Evolutionary conservation across 306 rosid genomes (phyloP), one percentile per base, ranked within the genome.

Genomic region (Casuarina cunninghamiana): DNA sequence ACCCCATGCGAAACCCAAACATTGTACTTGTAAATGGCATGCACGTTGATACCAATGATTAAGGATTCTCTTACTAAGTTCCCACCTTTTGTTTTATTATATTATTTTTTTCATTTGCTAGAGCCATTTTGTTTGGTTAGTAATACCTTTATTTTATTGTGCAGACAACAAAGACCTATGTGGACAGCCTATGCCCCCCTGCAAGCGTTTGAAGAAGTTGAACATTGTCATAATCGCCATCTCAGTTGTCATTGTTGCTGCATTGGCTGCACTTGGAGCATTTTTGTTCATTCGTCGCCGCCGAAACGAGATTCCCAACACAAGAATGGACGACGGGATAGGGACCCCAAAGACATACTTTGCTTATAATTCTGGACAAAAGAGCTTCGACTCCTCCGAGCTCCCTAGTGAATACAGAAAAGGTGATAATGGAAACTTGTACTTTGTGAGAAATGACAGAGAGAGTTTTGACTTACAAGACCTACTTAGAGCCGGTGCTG

Each of bases 401-500:
- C 37, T 71, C 5, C 46, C 74, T 9, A 70, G 16, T 0, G 77
- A 81, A 50, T 72, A 72, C 75, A 88, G 66, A 21, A 60, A 71
- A 49, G 78, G 61, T n/a, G 91, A 79, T 10, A 66, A 37, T 32
- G 96, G 75, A 6, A 85, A 74, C 1, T 76, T 90, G 79, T 71
- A 37, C 57, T 90, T 95, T 21, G 83, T 93, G 21, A 54, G 76
- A 54, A 69, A 77, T 4, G 94, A 87, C 10, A 76, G 67, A 16
- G 75, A 41, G 74, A 79, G 8, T 49, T 88, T 95, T 74, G 96
- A 88, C 62, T 42, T 95, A 72, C 90, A 88, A 19, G 97, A 91
- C 11, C 78, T 95, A 15, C 91, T 95, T 0, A 79, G 88, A 66
- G 97, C 97, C 46, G 83, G 97, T 0, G 97, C 97, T 7, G 93